These are phyloP conservation scores for Trifolium subterraneum DNA, from an alignment of 306 rosid species.

Conservation along the genomic window DNA sequence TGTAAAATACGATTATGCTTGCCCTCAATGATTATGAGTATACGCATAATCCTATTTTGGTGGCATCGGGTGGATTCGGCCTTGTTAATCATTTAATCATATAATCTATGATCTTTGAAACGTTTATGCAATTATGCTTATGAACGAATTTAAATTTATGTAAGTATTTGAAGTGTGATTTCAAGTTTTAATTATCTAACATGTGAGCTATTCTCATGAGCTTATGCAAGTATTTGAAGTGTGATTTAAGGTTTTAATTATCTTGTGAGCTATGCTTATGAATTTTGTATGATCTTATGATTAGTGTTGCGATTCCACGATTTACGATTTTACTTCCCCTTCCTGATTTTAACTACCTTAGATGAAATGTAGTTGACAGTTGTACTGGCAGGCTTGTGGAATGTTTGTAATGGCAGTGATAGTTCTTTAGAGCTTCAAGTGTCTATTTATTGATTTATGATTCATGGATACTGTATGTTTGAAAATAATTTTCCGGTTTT, in stretches of 20 bases:
- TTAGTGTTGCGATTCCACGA: no score
- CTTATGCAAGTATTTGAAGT: no score
- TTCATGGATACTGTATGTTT: constrained; percentile 24
- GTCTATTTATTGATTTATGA: constrained; percentile 12
- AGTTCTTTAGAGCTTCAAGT: constrained; percentile 28
- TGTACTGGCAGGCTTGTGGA: neutral
- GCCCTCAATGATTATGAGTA: neutral
- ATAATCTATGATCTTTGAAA: no score
- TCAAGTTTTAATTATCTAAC: no score
- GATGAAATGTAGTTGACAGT: neutral
- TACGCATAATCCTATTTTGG: neutral
- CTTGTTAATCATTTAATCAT: neutral
- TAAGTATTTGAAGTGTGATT: no score
- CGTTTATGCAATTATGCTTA: neutral
- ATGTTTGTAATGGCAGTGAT: neutral
- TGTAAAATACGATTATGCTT: neutral
- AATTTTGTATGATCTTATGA: no score
- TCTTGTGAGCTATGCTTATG: no score
- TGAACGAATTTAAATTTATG: no score
- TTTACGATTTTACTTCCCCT: no score
- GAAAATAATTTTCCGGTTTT: constrained; percentile 27
- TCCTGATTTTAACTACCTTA: neutral
- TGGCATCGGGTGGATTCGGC: neutral
- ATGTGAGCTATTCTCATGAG: no score
- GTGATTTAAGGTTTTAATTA: no score